Percentiles rank a stretch among this genome's conserved stretches.
Conservation (phyloP, 2,329 filamentous ascomycete genomes). For the Lecanoromycetidae sp. region DNA sequence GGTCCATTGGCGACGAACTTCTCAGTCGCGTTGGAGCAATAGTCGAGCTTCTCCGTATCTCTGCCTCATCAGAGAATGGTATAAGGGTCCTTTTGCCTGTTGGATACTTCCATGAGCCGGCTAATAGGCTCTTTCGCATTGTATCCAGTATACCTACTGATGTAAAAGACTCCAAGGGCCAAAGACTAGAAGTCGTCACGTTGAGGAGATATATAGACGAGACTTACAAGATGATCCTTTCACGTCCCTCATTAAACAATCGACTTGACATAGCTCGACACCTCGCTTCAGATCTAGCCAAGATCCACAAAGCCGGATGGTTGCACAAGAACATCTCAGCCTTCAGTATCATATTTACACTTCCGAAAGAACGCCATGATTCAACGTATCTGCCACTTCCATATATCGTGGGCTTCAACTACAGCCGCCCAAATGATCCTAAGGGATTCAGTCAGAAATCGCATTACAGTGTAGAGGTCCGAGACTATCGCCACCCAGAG, state of each 20-base stretch:
- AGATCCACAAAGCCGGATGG: conserved; percentile 13
- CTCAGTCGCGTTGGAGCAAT: background rate
- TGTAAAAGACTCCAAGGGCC: background rate
- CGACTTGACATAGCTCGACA: background rate
- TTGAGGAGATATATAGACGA: conserved; percentile 6
- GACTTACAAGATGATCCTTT: background rate
- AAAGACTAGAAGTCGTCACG: background rate
- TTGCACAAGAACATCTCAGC: conserved; percentile 16
- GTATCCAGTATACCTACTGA: background rate
- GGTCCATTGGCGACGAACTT: background rate
- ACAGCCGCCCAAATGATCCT: conserved; percentile 3
- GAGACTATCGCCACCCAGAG: conserved; percentile 10
- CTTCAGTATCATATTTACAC: conserved; percentile 12
- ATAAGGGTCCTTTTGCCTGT: background rate
- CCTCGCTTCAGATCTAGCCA: background rate
- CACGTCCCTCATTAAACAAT: background rate
- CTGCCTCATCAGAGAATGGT: background rate
- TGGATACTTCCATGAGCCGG: background rate
- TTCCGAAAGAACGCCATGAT: background rate
- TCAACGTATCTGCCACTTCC: no score
- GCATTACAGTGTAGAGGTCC: background rate
- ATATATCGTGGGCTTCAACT: conserved; percentile 9
- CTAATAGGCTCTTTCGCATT: background rate
- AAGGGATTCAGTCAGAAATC: background rate
- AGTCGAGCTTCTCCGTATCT: conserved; percentile 1